A percentile compares a stretch with the other conserved stretches of the same genome.
phyloP scores from a whole-genome alignment of 306 rosid genomes.

The Phaseolus lunatus region DNA sequence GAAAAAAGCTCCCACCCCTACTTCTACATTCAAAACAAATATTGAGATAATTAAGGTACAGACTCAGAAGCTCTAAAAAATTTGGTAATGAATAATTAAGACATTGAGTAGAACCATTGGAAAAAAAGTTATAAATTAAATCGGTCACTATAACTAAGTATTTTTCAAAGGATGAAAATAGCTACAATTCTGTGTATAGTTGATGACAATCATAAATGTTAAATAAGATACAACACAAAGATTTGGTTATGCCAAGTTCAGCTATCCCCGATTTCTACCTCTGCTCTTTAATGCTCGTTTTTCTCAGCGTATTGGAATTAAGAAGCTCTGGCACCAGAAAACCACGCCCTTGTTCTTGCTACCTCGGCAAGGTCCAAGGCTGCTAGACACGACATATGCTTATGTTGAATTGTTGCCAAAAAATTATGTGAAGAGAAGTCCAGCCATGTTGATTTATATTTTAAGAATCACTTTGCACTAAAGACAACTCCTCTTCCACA shows the following conservation, averaged over 20 bases:
- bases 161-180: not conserved
- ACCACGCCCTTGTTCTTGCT: conserved; percentile 18
- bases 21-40: not conserved
- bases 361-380: not conserved
- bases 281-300: not conserved
- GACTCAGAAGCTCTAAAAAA: not conserved
- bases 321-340: not conserved
- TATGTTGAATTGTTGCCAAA: not conserved
- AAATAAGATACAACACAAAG: conserved; percentile 29
- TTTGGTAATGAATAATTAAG: not conserved
- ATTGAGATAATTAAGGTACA: not conserved
- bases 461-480: conserved; percentile 49
- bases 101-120: not conserved
- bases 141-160: not conserved
- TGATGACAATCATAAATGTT: not conserved
- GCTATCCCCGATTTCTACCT: conserved; percentile 11
- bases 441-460: conserved; percentile 43
- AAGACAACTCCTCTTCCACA: conserved; percentile 52
- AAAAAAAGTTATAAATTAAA: not conserved
- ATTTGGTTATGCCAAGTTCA: conserved; percentile 1
- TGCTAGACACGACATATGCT: not conserved
- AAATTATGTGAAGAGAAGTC: conserved; percentile 31
- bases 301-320: not conserved
- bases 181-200: not conserved
- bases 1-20: not conserved